Base-by-base conservation (phyloP, 176 grass and related monocot species). In the Leersia perrieri region DNA sequence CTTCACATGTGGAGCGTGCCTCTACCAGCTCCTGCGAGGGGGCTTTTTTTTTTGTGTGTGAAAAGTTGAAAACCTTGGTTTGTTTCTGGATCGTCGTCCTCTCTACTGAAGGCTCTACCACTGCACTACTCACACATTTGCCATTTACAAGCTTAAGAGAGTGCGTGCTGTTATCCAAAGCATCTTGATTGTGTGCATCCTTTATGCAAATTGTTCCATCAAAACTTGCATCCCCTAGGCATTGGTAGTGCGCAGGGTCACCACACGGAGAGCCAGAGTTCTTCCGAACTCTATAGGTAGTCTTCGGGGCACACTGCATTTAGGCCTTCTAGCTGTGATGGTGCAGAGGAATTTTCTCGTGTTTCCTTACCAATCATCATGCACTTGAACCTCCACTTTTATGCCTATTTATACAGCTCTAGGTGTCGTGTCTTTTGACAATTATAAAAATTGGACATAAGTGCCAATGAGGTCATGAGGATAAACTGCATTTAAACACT, bases 111-210 rank as follows among this genome's bases (percentile, higher is more conserved):
- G n/a, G n/a, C n/a, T n/a, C n/a, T n/a, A n/a, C n/a, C n/a, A n/a
- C n/a, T n/a, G n/a, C n/a, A n/a, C n/a, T n/a, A n/a, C n/a, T n/a
- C n/a, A n/a, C n/a, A n/a, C n/a, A n/a, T n/a, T n/a, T n/a, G n/a
- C n/a, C n/a, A n/a, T n/a, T n/a, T n/a, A n/a, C n/a, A n/a, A n/a
- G n/a, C n/a, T n/a, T n/a, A n/a, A n/a, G n/a, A n/a, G 33, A 22
- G 11, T 58, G 39, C 39, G 57, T 86, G 33, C 29, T 84, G 44
- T 73, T 20, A 85, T 47, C 32, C 23, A 26, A 72, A 71, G 7
- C 14, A 15, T 33, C 33, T 55, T 22, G 14, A 14, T 53, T 34
- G 33, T 10, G 55, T 78, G 45, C 68, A 27, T 70, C 33, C 10
- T 18, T 53, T 36, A 38, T 32, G 27, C 33, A 70, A 41, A 51